Evolutionary conservation across 2,329 filamentous ascomycete genomes (phyloP), one percentile per base, ranked within the genome.

Genomic region (Corniculantispora saksenae): DNA sequence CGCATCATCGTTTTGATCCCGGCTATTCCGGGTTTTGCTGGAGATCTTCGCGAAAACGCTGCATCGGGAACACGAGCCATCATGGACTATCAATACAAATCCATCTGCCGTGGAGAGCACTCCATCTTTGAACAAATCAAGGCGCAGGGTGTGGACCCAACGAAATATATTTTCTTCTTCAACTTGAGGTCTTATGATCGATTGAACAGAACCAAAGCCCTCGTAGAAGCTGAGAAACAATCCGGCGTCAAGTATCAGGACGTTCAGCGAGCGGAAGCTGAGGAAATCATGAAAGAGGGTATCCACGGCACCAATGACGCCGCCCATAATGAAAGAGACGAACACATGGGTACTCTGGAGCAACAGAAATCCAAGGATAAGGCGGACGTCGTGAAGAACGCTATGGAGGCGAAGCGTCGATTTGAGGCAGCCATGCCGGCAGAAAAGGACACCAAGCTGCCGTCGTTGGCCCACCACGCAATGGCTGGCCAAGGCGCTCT

Each of bases 21-120:
- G 1, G 90, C 93, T 1, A 90, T 99, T 65, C 94, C 95, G 9
- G 95, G 94, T 0, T 99, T 99, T 71, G 94, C 94, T 0, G 94
- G 94, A 54, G 94, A 98, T 73, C 83, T 99, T 35, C 84, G 94
- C 64, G 88, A 93, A 15, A 89, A 92, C 70, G 93, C 91, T 23
- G 94, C 94, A 0, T 87, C 87, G 1, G 94, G 94, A 12, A 98
- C 94, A 0, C 81, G 93, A 57, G 94, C 94, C 13, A 99, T 98
- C 72, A 98, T 99, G 93, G 94, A 98, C 75, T 98, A 97, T 73
- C 95, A 98, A 75, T 99, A 95, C 83, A 97, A 96, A 78, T 97
- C 93, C 0, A 97, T 99, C 69, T 92, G 91, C 73, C 90, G 95
- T 53, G 95, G 95, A 7, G 90, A 96, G 68, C 84, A 98, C 74